Base-by-base conservation (phyloP, 345 rosid species). In the Eucalyptus erythrocorys region DNA sequence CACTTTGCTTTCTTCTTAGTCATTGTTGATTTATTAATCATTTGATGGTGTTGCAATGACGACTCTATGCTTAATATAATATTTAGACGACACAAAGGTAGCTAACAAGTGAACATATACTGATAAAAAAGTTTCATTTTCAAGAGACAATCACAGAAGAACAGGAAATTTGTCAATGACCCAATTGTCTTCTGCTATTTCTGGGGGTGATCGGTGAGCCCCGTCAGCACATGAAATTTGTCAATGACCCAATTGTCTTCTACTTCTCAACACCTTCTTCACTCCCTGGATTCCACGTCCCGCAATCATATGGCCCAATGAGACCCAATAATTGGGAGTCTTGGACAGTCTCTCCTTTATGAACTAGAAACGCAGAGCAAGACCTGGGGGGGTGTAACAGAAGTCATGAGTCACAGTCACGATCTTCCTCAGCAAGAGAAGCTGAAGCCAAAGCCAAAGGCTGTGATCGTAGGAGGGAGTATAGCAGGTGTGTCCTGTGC, bases 401-500 rank as follows among this genome's bases (percentile, higher is more conserved):
- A 49, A 80, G 49, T 51, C 84, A 76, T 76, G 84, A 40, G 1
- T 21, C 84, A 11, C 47, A 11, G 24, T 11, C 47, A 76, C 12
- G 47, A 53, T 51, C 86, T n/a, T 81, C 86, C 86, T 49, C 30
- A 37, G 2, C 49, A 45, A 17, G 37, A 43, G 90, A 68, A 91
- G 87, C 48, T n/a, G 90, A 86, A 86, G 90, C 71, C 50, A 45
- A 90, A 88, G 85, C 90, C 90, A 10, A 94, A 90, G 92, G 98
- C 94, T 45, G 89, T 96, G 82, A 92, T 94, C 4, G 93, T 95
- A 24, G 99, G 98, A 80, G 98, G 98, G 86, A 96, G 99, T 93
- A 93, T 96, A 89, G 98, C 94, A 1, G 97, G 97, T n/a, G 49
- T 95, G 80, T 94, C 98, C 37, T 93, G 97, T 90, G 97, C 96